These are phyloP conservation scores for Salix viminalis DNA, from an alignment of 345 rosid genomes.

Conservation along the genomic window DNA sequence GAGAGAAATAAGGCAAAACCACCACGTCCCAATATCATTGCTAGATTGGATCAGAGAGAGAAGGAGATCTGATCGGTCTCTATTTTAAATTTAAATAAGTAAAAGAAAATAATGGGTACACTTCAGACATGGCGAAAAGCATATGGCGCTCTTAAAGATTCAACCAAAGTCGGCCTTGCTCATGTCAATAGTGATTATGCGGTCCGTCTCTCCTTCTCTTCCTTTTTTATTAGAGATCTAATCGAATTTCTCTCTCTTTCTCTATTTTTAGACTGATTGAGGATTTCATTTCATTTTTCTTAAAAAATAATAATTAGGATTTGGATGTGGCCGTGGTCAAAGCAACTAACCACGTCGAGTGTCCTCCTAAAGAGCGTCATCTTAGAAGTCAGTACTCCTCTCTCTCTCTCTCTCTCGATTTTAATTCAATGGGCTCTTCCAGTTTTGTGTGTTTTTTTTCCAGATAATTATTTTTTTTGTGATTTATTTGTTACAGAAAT, in stretches of 20 bases:
- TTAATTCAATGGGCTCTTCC: not conserved
- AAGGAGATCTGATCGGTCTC: not conserved
- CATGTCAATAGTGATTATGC: conserved; percentile 98
- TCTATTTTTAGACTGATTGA: conserved; percentile 14
- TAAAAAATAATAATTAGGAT: conserved; percentile 52
- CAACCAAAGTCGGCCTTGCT: conserved; percentile 99
- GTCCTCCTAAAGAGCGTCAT: conserved; percentile 95
- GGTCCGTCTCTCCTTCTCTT: conserved; percentile 26
- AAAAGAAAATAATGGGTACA: conserved; percentile 56
- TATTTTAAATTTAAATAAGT: not conserved
- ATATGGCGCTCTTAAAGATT: conserved; percentile 89
- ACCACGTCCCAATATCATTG: conserved; percentile 18
- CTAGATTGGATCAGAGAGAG: not conserved
- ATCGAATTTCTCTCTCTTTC: not conserved
- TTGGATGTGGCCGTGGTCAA: conserved; percentile 97
- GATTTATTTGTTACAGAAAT: conserved; percentile 47
- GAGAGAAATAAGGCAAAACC: conserved; percentile 17
- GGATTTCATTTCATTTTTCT: conserved; percentile 4
- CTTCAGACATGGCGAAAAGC: conserved; percentile 95
- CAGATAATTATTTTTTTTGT: not conserved
- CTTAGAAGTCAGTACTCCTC: conserved; percentile 59
- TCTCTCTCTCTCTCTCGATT: not conserved
- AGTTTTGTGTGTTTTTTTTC: not conserved
- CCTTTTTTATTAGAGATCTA: not conserved
- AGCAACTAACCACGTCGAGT: conserved; percentile 95